Evolutionary conservation across 2,329 filamentous ascomycete genomes (phyloP).

Genomic region (Talaromyces sp.): DNA sequence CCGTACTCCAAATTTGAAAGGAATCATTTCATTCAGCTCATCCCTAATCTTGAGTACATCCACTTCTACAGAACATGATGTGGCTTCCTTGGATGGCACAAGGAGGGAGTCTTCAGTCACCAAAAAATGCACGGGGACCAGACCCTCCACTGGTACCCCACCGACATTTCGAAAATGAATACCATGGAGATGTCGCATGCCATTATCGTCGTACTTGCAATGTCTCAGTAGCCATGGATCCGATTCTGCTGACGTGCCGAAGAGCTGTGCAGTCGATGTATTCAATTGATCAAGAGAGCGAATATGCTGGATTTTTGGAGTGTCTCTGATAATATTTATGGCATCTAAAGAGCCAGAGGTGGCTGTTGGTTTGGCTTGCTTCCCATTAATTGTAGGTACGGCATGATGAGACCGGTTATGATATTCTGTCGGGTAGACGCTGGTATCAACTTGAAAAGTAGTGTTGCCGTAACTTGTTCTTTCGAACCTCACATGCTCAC

Average conservation of each 20-base stretch:
- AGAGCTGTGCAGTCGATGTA: constrained; percentile 29
- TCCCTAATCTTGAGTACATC: constrained; percentile 11
- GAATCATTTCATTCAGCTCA: constrained; percentile 8
- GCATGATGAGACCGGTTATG: not conserved
- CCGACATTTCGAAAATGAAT: constrained; percentile 39
- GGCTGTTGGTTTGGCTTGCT: not conserved
- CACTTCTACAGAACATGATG: not conserved
- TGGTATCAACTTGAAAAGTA: not conserved
- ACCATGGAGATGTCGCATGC: constrained; percentile 35
- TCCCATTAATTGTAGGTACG: not conserved
- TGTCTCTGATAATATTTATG: constrained; percentile 14
- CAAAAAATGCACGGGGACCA: constrained; percentile 31
- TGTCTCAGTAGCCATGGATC: constrained; percentile 38
- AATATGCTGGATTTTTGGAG: constrained; percentile 23
- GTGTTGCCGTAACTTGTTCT: not conserved
- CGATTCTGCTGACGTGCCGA: constrained; percentile 34
- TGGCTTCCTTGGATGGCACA: constrained; percentile 10
- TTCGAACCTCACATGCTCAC: not conserved
- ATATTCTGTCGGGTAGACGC: not conserved
- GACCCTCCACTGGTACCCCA: constrained; percentile 33
- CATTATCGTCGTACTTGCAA: constrained; percentile 37
- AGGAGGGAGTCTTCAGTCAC: constrained; percentile 13
- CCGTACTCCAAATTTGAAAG: not conserved
- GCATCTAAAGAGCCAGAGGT: constrained; percentile 1
- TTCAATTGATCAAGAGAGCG: constrained; percentile 30